phyloP scores from a whole-genome alignment of 179 eudicot species.

The Silene noctiflora region DNA sequence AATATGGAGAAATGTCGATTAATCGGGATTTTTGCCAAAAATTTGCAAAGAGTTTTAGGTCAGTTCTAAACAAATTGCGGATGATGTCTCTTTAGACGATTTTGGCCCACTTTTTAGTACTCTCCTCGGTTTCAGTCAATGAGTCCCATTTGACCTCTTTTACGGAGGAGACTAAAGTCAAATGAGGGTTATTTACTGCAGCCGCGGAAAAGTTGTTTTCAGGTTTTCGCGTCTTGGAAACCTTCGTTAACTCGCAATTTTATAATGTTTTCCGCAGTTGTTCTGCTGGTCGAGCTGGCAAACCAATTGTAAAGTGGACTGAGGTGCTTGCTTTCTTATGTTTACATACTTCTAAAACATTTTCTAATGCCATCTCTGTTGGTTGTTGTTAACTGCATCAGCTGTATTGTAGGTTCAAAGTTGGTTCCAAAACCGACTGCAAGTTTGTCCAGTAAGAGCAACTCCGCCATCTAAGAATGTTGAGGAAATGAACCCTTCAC shows the following conservation, averaged over 20 bases:
- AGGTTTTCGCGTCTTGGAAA: background rate
- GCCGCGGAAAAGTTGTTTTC: background rate
- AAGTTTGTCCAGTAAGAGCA: conserved; percentile 31
- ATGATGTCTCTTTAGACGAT: background rate
- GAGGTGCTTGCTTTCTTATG: conserved; percentile 44
- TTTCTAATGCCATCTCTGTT: background rate
- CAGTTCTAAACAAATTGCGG: conserved; percentile 8
- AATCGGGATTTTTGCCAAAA: conserved; percentile 33
- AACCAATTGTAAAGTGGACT: conserved; percentile 66
- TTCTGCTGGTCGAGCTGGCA: conserved; percentile 74
- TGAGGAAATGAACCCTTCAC: conserved; percentile 24
- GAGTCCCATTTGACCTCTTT: too few species aligned
- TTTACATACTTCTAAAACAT: background rate
- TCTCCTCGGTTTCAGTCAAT: too few species aligned
- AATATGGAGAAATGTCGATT: conserved; percentile 32
- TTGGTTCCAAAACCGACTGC: conserved; percentile 57
- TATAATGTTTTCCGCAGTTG: conserved; percentile 43
- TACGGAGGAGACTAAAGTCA: too few species aligned
- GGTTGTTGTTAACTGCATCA: conserved; percentile 7
- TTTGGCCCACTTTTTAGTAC: background rate
- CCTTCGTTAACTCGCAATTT: background rate
- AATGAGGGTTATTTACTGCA: too few species aligned
- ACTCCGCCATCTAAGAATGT: conserved; percentile 29
- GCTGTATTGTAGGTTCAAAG: conserved; percentile 48
- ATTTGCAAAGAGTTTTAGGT: conserved; percentile 32